Conservation (phyloP, 371 early-diverging fungal species). For the Mucor velutinosus region DNA sequence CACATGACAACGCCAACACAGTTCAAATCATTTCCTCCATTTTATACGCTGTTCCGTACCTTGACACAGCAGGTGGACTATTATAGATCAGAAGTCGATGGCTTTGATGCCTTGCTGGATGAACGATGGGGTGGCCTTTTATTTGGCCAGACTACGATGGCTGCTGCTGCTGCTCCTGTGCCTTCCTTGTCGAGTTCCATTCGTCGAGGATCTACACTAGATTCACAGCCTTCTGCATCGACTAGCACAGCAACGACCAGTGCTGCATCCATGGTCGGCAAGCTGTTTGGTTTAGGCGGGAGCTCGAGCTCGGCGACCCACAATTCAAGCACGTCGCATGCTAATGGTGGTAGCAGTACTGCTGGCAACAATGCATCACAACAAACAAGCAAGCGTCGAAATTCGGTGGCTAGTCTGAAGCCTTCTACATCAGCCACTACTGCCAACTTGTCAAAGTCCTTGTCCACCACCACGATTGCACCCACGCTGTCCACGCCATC, state of each 20-base stretch:
- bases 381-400: neutral
- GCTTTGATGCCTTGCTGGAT: constrained; percentile 56
- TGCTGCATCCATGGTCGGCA: neutral
- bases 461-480: neutral
- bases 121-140: constrained; percentile 59
- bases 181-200: neutral
- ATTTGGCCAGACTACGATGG: constrained; percentile 19
- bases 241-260: neutral
- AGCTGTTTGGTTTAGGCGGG: neutral
- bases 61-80: constrained; percentile 68
- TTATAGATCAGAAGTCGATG: constrained; percentile 63
- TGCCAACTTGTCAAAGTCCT: neutral
- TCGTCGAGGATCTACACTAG: neutral
- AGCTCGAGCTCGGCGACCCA: neutral
- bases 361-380: neutral
- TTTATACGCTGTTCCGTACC: constrained; percentile 64
- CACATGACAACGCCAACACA: constrained; percentile 37
- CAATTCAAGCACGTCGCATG: neutral
- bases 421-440: neutral
- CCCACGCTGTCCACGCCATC: neutral
- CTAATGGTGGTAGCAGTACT: neutral
- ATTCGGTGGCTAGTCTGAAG: neutral
- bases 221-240: neutral
- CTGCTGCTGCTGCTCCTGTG: neutral
- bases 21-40: constrained; percentile 65